Conservation (phyloP, 768 basidiomycete species). For the Xerocomellus intermedius region DNA sequence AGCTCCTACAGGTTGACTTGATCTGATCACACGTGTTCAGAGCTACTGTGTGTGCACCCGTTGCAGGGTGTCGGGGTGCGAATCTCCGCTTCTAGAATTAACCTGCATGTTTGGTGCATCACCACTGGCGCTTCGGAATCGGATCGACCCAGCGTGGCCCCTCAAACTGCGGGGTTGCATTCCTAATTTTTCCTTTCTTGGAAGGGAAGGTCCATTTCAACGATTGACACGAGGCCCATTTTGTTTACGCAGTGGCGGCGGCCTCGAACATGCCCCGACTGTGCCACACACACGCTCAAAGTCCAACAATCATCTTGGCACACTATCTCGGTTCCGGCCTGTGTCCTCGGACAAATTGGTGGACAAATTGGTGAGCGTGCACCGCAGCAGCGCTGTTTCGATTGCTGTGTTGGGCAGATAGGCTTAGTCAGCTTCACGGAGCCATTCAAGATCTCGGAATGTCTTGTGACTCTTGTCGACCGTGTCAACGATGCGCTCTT, state of each 20-base stretch:
- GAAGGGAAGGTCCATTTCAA: conserved; percentile 11
- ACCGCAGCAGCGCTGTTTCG: conserved; percentile 18
- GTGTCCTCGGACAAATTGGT: conserved; percentile 10
- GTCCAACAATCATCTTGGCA: not conserved
- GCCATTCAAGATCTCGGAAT: conserved; percentile 5
- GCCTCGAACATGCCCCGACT: conserved; percentile 10
- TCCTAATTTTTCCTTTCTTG: conserved; percentile 11
- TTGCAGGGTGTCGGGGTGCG: conserved; percentile 17
- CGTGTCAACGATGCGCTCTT: conserved; percentile 11
- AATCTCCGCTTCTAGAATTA: conserved; percentile 27
- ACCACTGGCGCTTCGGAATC: conserved; percentile 17
- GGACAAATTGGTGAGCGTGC: conserved; percentile 9
- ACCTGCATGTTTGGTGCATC: conserved; percentile 12
- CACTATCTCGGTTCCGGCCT: conserved; percentile 28
- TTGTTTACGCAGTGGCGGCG: conserved; percentile 17
- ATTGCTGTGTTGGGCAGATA: conserved; percentile 9
- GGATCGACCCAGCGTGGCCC: conserved; percentile 26
- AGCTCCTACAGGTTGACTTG: conserved; percentile 19
- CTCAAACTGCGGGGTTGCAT: conserved; percentile 33
- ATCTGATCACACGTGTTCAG: conserved; percentile 24
- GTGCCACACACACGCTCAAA: conserved; percentile 11
- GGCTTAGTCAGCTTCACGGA: conserved; percentile 9
- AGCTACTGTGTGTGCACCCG: conserved; percentile 12
- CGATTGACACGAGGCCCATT: conserved; percentile 19
- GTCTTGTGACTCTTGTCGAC: conserved; percentile 2